Base-by-base conservation (phyloP, 1,284 basidiomycete genomes). In the Ceratobasidium sp. region DNA sequence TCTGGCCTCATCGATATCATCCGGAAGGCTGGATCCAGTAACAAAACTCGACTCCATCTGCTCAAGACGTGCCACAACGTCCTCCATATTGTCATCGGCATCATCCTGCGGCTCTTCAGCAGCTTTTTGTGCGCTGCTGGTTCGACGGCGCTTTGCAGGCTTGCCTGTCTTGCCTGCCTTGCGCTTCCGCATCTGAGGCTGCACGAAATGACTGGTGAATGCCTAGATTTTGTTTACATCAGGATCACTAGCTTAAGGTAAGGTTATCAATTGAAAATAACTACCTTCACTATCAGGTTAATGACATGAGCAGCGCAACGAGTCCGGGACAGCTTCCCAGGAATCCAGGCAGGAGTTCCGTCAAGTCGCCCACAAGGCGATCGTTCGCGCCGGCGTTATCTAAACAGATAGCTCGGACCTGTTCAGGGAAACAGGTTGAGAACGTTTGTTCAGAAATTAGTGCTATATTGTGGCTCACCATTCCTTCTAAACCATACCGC, bases 251-350 rank as follows among this genome's bases (percentile, higher is more conserved):
- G 12, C 32, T 3, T 12, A 28, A 9, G 9, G 52, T 30, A 16
- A 34, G 32, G 1, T 4, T 30, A 23, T 12, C 23, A 18, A 53
- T 28, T 28, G 8, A 10, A 34, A 30, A 4, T 18, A 55, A 28
- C 10, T 30, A 61, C 59, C 59, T 61, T 61, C 2, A 48, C 59
- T 6, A 61, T 61, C 18, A 61, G 28, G 46, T 46, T 61, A 32
- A 61, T n/a, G 6, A 61, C 28, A 21, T 61, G 59, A 30, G 59
- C 59, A 36, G 41, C 59, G 26, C 59, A 61, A 14, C 59, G 59
- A 32, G 26, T 28, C 3, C 59, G 59, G 16, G 58, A 41, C 8
- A 12, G 16, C 10, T 45, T 30, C 32, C 58, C 58, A 14, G 39
- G 45, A 60, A 60, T 4, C n/a, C 23, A 10, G 58, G 58, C 6